Evolutionary conservation across 768 basidiomycete species (phyloP), one percentile per base, ranked within the genome.

Genomic region (Solioccasus polychromus): DNA sequence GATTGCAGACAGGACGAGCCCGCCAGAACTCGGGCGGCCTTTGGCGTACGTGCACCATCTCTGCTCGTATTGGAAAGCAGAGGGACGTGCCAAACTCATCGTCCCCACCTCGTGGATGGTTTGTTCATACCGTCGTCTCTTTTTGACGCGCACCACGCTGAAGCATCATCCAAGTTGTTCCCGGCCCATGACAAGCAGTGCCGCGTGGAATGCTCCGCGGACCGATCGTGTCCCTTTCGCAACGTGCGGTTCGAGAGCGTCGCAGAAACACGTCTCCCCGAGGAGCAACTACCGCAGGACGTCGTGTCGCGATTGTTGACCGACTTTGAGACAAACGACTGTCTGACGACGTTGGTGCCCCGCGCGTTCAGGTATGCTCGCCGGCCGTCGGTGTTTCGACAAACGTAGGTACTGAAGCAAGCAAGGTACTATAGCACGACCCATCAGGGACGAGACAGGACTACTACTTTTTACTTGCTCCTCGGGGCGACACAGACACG

Each of bases 21-120:
- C 46, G 9, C 47, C 39, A 35, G 57, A 54, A 36, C 49, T 57
- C 49, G 41, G 50, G 25, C 54, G 48, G 31, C 22, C 39, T 12
- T 25, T 64, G 24, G 42, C 52, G 17, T 64, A 64, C 51, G 38
- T 54, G 25, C 42, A 38, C 31, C 52, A 48, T 42, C 62, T 63
- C 19, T 54, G 60, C 23, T 49, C 59, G 18, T 26, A 22, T 32
- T 63, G 61, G 61, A 49, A 25, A 32, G 53, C 56, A 4, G 36
- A 52, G 32, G 46, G 39, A 42, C 32, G 38, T 9, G 25, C 47
- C 41, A 52, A 54, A n/a, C 52, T 61, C 29, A 4, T 51, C 47
- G 52, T 59, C 0, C 59, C 62, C 26, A 35, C 52, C 7, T 48
- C 42, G 39, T 64, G 61, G 61, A 59, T 44, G 62, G 61, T 62